Base-by-base conservation (phyloP, 768 basidiomycete genomes). In the Phaeotremella fagi region DNA sequence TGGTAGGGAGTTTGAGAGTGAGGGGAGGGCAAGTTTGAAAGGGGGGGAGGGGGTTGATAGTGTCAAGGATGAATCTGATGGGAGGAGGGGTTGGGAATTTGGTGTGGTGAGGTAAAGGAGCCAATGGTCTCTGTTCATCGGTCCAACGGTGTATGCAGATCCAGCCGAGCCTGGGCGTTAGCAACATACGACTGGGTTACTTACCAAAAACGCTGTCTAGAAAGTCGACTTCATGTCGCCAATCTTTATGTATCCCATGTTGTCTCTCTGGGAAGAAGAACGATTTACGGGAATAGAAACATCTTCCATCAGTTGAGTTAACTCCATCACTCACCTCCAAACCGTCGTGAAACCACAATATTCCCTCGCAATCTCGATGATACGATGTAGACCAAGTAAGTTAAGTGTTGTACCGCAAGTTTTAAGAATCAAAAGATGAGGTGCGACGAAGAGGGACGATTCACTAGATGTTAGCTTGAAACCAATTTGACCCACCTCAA, bases 211-310 rank as follows among this genome's bases (percentile, higher is more conserved):
- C 84, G 57, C 82, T 82, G 70, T 99, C 94, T 46, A 99, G 80
- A 71, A 84, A 98, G 52, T 84, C 82, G 66, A 98, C 87, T 77
- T 99, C 95, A 52, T 87, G 82, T 54, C 83, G 83, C 95, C 95
- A 99, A 66, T 90, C 88, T 52, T 83, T 80, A 76, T 99, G 95
- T 15, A 91, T 92, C 3, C 90, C 92, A 20, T 78, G 78, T 71
- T 99, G 95, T 22, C 88, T 83, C 74, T 99, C 95, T 6, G 95
- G 95, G 75, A 97, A 99, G 87, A 98, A 97, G 82, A 98, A 99
- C 5, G 87, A 86, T 77, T 98, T 99, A 63, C 94, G 85, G 36
- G 91, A 95, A 78, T 98, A 99, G 79, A 98, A 99, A 75, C 88
- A 90, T 57, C 70, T 63, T 53, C 20, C 12, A 45, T 16, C 4